Base-by-base conservation (phyloP, 352 stramenopile genomes). In the Phytophthora macrochlamydospora region DNA sequence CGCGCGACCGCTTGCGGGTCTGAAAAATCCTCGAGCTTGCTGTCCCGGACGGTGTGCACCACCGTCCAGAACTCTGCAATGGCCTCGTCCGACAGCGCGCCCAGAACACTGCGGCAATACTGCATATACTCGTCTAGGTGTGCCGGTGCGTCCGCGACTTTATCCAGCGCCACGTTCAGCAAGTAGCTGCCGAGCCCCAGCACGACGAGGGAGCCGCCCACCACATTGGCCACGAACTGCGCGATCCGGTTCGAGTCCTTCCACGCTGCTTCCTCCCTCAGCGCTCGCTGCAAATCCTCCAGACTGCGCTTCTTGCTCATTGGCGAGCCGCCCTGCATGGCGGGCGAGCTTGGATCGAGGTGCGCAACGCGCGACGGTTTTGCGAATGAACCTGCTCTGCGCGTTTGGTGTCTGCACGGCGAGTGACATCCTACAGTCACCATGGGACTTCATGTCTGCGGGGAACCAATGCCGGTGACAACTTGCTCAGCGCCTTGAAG, bases 151-250 rank as follows among this genome's bases (percentile, higher is more conserved):
- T 79, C 62, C 2, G 69, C 51, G n/a, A 82, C 54, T 31, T 68
- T 69, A 42, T 62, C 56, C 6, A 67, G 12, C 28, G 80, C 44
- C 38, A 45, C 59, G 13, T 79, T 72, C 12, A 67, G 45, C 13
- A 76, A 38, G 64, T 87, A 87, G 43, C 62, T 71, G 31, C 68
- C 69, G 40, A 88, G 54, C 35, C 69, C 67, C 48, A 71, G 42
- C 56, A 88, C 67, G 38, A 89, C 73, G 33, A 90, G 58, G 4
- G 76, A 56, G 7, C 80, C 82, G 58, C 82, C 80, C 32, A 76
- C 62, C 44, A 91, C 78, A 58, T 91, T 84, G 37, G 80, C 82
- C 32, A 91, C 62, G 55, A 91, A 91, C 64, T 83, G 66, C 43
- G 80, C 82, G 49, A 89, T 63, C 38, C 80, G 80, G 7, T 86